These are phyloP conservation scores for Agarophyton chilense DNA, from an alignment of 23 red algal genomes.

Conservation along the genomic window DNA sequence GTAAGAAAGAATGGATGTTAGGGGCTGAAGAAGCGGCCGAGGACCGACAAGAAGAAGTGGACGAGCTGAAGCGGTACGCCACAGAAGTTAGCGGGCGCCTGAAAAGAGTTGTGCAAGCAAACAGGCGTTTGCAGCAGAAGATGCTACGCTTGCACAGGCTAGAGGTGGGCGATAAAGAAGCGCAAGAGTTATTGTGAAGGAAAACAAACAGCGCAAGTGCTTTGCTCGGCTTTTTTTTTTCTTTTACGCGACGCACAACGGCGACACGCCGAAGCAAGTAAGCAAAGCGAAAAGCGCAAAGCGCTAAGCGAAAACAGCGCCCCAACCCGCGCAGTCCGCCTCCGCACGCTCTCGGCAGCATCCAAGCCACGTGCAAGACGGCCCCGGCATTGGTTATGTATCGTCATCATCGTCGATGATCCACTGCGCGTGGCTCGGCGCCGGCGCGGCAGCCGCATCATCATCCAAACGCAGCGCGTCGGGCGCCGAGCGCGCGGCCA, in stretches of 20 bases:
- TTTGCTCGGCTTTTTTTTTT: neutral
- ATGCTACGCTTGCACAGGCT: neutral
- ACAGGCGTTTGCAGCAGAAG: conserved; percentile 21
- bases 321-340: conserved; percentile 33
- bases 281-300: neutral
- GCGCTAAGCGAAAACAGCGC: conserved; percentile 3
- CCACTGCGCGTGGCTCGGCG: neutral
- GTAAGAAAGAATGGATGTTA: neutral
- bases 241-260: neutral
- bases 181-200: neutral
- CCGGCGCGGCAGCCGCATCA: neutral
- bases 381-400: conserved; percentile 41
- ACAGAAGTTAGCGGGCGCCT: neutral
- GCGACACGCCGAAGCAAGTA: neutral
- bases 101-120: neutral
- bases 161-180: neutral
- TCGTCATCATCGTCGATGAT: conserved; percentile 1
- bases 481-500: neutral
- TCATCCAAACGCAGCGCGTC: neutral
- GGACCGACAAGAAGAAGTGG: neutral
- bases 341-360: neutral
- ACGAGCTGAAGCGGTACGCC: neutral
- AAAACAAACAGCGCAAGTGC: neutral
- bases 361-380: neutral
- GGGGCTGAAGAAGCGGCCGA: neutral